Evolutionary conservation across 169 alveolate species (phyloP).

Genomic region (Cystoisospora suis): DNA sequence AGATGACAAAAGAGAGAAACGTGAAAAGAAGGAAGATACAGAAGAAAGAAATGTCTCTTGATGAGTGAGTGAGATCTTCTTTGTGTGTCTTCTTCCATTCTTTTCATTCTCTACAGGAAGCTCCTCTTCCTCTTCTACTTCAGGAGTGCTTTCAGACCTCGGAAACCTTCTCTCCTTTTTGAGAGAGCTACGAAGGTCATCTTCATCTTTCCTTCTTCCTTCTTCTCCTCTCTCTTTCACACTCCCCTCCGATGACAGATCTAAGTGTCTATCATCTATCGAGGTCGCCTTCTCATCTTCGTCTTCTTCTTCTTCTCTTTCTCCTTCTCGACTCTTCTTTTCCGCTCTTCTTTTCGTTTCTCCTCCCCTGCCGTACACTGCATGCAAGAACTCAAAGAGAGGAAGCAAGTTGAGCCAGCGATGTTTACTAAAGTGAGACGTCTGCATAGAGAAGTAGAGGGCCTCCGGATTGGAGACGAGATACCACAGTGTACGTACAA

Average conservation of each 20-base stretch:
- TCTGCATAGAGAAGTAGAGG: not conserved
- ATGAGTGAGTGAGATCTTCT: no score
- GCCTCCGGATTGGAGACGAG: not conserved
- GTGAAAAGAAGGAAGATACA: no score
- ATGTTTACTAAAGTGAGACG: not conserved
- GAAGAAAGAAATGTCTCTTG: no score
- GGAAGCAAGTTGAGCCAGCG: conserved; percentile 8
- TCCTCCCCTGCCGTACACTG: not conserved
- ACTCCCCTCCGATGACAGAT: not conserved
- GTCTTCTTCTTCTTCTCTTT: not conserved
- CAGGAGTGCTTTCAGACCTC: not conserved
- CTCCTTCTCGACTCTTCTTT: not conserved
- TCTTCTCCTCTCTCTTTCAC: not conserved
- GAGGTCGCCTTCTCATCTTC: not conserved
- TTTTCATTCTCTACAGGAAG: no score
- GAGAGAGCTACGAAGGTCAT: no score
- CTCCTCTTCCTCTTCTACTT: not conserved
- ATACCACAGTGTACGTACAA: not conserved
- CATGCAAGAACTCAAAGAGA: not conserved
- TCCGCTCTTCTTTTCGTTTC: not conserved
- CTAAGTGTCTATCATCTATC: no score
- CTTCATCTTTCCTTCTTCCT: not conserved
- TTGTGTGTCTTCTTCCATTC: no score
- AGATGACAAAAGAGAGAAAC: no score
- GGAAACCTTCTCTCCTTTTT: not conserved